Evolutionary conservation across 2,329 filamentous ascomycete genomes (phyloP).

Genomic region (Cytospora piceicola): DNA sequence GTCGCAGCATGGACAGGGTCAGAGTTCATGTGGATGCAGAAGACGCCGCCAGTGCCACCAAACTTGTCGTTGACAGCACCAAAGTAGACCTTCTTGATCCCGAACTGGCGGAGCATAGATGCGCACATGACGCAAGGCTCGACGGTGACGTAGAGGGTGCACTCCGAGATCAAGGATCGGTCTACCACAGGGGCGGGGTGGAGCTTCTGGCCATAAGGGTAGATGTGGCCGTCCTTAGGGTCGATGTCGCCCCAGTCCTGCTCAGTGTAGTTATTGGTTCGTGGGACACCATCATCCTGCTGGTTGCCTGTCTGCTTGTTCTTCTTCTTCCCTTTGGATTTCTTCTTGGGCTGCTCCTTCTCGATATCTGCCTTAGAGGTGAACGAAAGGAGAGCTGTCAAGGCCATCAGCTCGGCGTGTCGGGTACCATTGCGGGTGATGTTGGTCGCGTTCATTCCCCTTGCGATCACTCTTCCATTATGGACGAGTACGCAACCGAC

Average conservation of each 20-base stretch:
- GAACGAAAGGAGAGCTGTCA: constrained; percentile 61
- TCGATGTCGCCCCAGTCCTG: constrained; percentile 57
- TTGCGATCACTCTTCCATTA: constrained; percentile 76
- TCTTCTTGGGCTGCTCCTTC: constrained; percentile 33
- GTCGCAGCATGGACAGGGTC: constrained; percentile 38
- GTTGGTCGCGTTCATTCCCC: constrained; percentile 97
- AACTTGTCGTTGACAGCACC: constrained; percentile 97
- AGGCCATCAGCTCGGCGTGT: constrained; percentile 92
- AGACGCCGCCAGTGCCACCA: constrained; percentile 91
- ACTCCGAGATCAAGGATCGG: constrained; percentile 69
- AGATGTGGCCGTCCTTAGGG: constrained; percentile 59
- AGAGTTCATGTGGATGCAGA: constrained; percentile 76
- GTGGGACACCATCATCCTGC: constrained; percentile 33
- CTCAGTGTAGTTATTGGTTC: constrained; percentile 38
- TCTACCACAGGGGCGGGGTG: constrained; percentile 62
- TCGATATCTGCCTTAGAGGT: constrained; percentile 40
- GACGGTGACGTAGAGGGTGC: constrained; percentile 90
- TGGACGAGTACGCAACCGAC: constrained; percentile 95
- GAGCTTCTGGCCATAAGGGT: constrained; percentile 64
- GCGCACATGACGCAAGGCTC: constrained; percentile 99
- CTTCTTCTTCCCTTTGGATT: constrained; percentile 24
- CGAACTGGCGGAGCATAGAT: constrained; percentile 84
- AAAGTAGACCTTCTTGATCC: constrained; percentile 89
- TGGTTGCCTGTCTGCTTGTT: constrained; percentile 31
- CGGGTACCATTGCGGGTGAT: constrained; percentile 87